phyloP scores from a whole-genome alignment of 148 eudicot species.

The Drosera capensis region DNA sequence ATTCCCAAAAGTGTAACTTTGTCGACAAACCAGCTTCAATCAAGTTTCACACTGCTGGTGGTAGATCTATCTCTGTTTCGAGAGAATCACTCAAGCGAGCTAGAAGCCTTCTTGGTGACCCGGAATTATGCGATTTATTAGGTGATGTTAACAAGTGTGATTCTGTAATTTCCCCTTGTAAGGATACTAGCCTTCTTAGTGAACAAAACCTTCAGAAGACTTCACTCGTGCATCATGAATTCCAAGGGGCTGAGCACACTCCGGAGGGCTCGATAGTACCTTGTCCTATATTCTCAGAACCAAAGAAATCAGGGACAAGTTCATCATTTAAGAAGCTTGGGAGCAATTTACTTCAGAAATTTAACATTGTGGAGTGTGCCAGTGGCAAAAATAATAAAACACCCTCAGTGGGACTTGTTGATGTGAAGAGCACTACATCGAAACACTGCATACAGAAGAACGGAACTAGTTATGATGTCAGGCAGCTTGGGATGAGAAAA shows the following conservation, averaged over 20 bases:
- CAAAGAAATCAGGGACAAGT: slow-evolving; percentile 12
- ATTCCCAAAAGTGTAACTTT: slow-evolving; percentile 9
- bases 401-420: slow-evolving; percentile 28
- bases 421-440: slow-evolving; percentile 40
- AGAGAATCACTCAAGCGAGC: slow-evolving; percentile 78
- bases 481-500: slow-evolving; percentile 27
- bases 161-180: slow-evolving; percentile 21
- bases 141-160: slow-evolving; percentile 28
- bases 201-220: slow-evolving; percentile 13
- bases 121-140: slow-evolving; percentile 32
- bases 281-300: slow-evolving; percentile 25
- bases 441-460: slow-evolving; percentile 13
- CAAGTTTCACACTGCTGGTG: slow-evolving; percentile 82
- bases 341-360: slow-evolving; percentile 46
- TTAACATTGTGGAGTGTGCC: slow-evolving; percentile 47
- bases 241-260: slow-evolving; percentile 17
- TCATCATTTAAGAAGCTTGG: slow-evolving; percentile 23
- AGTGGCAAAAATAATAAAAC: too few species aligned
- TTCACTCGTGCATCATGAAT: slow-evolving; percentile 11
- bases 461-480: slow-evolving; percentile 23
- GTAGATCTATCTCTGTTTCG: slow-evolving; percentile 81
- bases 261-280: slow-evolving; percentile 52
- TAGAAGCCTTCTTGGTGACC: slow-evolving; percentile 75
- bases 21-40: slow-evolving; percentile 39
- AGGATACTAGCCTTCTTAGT: slow-evolving; percentile 12